Evolutionary conservation across 352 stramenopile species (phyloP).

Genomic region (Globisporangium cederbergense): DNA sequence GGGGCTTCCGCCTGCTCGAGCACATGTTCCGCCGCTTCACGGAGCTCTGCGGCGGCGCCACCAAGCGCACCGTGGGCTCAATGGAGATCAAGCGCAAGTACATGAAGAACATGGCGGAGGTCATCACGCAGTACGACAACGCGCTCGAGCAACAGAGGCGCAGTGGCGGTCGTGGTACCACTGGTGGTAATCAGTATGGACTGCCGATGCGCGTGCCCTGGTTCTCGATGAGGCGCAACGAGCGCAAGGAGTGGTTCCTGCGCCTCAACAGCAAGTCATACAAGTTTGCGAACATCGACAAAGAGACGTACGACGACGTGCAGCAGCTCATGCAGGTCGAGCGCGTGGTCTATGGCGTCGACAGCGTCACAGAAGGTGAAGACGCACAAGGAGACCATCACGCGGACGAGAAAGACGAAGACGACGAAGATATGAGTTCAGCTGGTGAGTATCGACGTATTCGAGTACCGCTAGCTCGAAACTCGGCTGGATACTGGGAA

Average conservation of each 20-base stretch:
- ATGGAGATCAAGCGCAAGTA: constrained; percentile 18
- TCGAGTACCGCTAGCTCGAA: not conserved
- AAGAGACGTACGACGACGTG: constrained; percentile 10
- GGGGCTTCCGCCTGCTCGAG: constrained; percentile 13
- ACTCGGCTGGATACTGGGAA: not conserved
- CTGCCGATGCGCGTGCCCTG: not conserved
- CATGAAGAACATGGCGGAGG: constrained; percentile 16
- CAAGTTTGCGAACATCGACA: constrained; percentile 10
- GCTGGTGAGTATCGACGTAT: not conserved
- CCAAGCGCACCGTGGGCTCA: constrained; percentile 7
- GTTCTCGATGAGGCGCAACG: constrained; percentile 8
- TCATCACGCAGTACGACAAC: constrained; percentile 8
- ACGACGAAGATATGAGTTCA: not conserved
- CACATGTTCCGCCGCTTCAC: constrained; percentile 12
- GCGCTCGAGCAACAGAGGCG: not conserved
- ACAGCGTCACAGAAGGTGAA: not conserved
- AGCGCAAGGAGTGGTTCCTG: constrained; percentile 12
- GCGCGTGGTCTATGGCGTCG: not conserved
- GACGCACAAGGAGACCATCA: not conserved
- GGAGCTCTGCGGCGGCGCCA: not conserved
- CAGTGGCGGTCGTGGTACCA: too few relatives aligned
- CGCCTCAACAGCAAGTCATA: constrained; percentile 8
- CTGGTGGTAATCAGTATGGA: not conserved
- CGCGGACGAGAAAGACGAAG: not conserved
- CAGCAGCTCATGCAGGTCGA: constrained; percentile 8